Conservation (phyloP, 257 asterid genomes). For the Nicotiana tomentosiformis region DNA sequence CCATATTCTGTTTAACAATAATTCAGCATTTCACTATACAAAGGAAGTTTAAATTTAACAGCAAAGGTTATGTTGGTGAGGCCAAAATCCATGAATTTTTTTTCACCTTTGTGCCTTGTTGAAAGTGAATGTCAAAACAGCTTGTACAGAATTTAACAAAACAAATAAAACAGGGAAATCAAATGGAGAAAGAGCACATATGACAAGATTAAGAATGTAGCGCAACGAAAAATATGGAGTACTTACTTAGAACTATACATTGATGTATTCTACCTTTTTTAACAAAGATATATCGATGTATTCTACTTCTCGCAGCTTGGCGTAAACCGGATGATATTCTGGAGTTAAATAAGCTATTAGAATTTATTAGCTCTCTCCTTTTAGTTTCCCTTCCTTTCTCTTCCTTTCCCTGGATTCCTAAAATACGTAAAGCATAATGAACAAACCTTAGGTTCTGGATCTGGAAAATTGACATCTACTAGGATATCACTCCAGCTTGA, state of each 20-base stretch:
- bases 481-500: conserved; percentile 59
- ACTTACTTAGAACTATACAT: not conserved
- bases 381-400: not conserved
- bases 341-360: not conserved
- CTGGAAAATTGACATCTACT: conserved; percentile 57
- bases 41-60: not conserved
- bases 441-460: conserved; percentile 63
- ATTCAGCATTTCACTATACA: not conserved
- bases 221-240: not conserved
- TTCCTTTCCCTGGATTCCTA: not conserved
- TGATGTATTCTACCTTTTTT: not conserved
- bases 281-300: not conserved
- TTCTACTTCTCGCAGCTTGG: not conserved
- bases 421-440: conserved; percentile 9
- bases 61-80: not conserved
- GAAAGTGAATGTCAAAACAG: not conserved
- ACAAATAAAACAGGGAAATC: not conserved
- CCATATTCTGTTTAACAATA: not conserved
- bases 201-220: not conserved
- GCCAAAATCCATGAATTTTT: not conserved
- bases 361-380: not conserved
- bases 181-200: not conserved
- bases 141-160: not conserved
- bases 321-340: not conserved
- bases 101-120: not conserved